Conservation (phyloP, 2,329 filamentous ascomycete species). For the Domatiomyces globalis region DNA sequence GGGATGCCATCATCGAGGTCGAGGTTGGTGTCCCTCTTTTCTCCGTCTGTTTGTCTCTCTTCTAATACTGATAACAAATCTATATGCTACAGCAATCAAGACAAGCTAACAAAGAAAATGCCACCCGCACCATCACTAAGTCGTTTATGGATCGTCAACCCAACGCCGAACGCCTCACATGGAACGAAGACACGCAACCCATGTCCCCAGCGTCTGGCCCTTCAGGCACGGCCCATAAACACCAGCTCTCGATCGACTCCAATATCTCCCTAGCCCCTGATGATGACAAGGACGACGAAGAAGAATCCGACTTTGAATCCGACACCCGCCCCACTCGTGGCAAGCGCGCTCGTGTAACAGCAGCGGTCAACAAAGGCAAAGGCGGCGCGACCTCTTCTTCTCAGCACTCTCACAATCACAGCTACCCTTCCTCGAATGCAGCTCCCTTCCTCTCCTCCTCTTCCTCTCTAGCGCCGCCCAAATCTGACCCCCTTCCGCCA, state of each 20-base stretch:
- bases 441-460: background rate
- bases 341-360: background rate
- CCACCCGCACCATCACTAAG: background rate
- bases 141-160: background rate
- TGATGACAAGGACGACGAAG: constrained; percentile 1
- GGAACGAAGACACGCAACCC: background rate
- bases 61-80: background rate
- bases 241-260: background rate
- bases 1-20: background rate
- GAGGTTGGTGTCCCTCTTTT: background rate
- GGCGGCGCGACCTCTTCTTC: too few species aligned
- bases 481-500: background rate
- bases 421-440: background rate
- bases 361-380: background rate
- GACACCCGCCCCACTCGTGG: background rate
- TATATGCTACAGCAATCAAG: background rate
- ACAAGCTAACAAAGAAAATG: background rate
- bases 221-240: background rate
- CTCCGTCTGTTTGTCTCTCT: too few species aligned
- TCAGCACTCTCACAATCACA: background rate
- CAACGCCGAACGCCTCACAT: background rate
- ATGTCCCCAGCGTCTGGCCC: background rate
- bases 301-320: background rate
- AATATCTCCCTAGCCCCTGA: background rate
- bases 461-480: background rate